Evolutionary conservation across 2,329 filamentous ascomycete species (phyloP).

Genomic region (Tetracladium maxilliforme): DNA sequence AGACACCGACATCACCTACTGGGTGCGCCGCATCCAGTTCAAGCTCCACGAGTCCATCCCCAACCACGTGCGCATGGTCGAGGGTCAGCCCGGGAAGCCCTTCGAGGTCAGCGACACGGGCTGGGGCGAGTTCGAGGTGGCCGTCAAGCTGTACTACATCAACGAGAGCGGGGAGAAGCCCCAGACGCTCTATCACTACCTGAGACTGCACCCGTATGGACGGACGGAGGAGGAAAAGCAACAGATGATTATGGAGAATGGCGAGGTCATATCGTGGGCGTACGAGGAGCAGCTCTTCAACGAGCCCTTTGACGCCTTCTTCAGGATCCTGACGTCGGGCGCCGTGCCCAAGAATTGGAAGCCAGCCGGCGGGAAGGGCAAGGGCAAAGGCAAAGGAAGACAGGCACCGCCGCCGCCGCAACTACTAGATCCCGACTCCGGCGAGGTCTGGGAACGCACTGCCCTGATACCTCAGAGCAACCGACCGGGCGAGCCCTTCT

Average conservation of each 20-base stretch:
- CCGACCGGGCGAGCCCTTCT: constrained; percentile 57
- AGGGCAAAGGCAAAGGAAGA: constrained; percentile 37
- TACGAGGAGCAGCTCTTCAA: constrained; percentile 97
- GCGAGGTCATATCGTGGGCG: constrained; percentile 60
- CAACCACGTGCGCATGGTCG: constrained; percentile 75
- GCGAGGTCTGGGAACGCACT: constrained; percentile 48
- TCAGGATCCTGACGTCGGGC: constrained; percentile 68
- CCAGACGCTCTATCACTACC: constrained; percentile 85
- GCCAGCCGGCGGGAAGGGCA: constrained; percentile 33
- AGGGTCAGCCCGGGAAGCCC: constrained; percentile 49
- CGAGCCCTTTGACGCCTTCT: constrained; percentile 87
- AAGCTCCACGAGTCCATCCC: constrained; percentile 96
- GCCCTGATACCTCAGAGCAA: constrained; percentile 61
- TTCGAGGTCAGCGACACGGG: constrained; percentile 87
- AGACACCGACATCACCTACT: constrained; percentile 83
- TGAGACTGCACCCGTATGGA: constrained; percentile 84
- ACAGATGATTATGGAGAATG: constrained; percentile 39
- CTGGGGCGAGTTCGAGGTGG: constrained; percentile 97
- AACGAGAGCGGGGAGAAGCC: constrained; percentile 83
- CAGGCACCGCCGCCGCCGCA: constrained; percentile 16
- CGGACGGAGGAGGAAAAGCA: constrained; percentile 57
- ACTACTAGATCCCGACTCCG: constrained; percentile 20
- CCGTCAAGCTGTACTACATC: constrained; percentile 87
- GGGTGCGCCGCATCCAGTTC: constrained; percentile 94
- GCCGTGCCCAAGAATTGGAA: constrained; percentile 36